Evolutionary conservation across 2,329 filamentous ascomycete genomes (phyloP), one percentile per base, ranked within the genome.

Genomic region (Hypoxylon sp.): DNA sequence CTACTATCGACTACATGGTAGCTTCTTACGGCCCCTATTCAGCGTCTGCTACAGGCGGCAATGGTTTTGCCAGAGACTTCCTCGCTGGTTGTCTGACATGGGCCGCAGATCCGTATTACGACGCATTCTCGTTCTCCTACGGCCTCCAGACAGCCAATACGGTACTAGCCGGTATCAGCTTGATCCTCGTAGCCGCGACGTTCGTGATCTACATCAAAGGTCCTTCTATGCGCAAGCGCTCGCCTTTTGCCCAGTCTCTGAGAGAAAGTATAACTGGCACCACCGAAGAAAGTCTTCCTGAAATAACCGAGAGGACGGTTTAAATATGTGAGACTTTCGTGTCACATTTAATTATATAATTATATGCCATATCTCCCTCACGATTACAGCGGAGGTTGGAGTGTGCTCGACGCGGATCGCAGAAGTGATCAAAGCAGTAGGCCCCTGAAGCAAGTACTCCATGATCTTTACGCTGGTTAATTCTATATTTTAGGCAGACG

Each of bases 1-100:
- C 88, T 6, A 89, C 88, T 2, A 89, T 91, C 71, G 88, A 91
- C 74, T 91, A 91, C 76, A 89, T 90, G 85, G 88, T 91, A 63
- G 89, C 86, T 59, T 88, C 89, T 2, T 92, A 92, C 73, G 89
- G 89, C 0, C 85, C 86, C 0, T 91, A 89, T 77, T 87, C 89
- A 0, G 88, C 89, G 8, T 90, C 88, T 0, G 89, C 89, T 0
- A 91, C 88, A 0, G 89, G 89, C 47, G 89, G 89, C 17, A 91
- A 91, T 71, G 89, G 88, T 15, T 91, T 89, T 77, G 84, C 88
- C 27, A 83, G 89, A 68, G 89, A 91, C 73, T 87, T 91, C 75
- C 79, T 91, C 19, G 89, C 89, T 17, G 89, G 89, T 75, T 79
- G 90, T 13, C 80, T 89, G n/a, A 89, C 88, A 1, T 82, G 90